phyloP scores from a whole-genome alignment of 805 yeast species.

The Cyberlindnera saturnus region DNA sequence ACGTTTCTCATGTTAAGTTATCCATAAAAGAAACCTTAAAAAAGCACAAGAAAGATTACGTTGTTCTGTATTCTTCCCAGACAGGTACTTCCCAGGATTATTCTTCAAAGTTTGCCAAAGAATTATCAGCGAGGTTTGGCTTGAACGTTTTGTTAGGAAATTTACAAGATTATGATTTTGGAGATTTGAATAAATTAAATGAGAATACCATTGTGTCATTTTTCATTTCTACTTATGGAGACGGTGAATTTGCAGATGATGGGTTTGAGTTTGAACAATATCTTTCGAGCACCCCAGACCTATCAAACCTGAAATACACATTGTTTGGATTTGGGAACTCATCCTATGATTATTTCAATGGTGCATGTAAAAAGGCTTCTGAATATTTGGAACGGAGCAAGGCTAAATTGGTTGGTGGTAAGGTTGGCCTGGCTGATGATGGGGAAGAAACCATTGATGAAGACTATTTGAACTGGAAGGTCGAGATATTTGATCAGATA shows the following conservation, averaged over 20 bases:
- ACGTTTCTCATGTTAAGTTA: conserved; percentile 37
- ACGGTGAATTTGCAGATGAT: conserved; percentile 97
- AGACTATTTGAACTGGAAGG: conserved; percentile 93
- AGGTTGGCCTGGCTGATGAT: conserved; percentile 90
- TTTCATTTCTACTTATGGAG: conserved; percentile 92
- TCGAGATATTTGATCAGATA: conserved; percentile 58
- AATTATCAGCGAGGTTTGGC: conserved; percentile 74
- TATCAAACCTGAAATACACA: conserved; percentile 58
- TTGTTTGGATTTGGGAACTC: conserved; percentile 93
- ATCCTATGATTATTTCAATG: conserved; percentile 88
- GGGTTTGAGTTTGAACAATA: conserved; percentile 37
- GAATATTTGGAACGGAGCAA: conserved; percentile 53
- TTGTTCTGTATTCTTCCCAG: conserved; percentile 88
- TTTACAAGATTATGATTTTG: conserved; percentile 82
- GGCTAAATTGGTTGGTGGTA: conserved; percentile 67
- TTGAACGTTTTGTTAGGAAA: conserved; percentile 82
- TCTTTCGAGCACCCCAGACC: conserved; percentile 62
- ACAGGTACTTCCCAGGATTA: conserved; percentile 99
- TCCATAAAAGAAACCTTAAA: conserved; percentile 53
- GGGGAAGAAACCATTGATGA: conserved; percentile 94
- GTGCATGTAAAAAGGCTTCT: conserved; percentile 60
- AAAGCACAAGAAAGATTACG: conserved; percentile 62
- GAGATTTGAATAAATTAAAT: conserved; percentile 55
- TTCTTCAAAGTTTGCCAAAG: conserved; percentile 85
- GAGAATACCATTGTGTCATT: conserved; percentile 56